Evolutionary conservation across 129 eudicot species (phyloP).

Genomic region (Tagetes erecta): DNA sequence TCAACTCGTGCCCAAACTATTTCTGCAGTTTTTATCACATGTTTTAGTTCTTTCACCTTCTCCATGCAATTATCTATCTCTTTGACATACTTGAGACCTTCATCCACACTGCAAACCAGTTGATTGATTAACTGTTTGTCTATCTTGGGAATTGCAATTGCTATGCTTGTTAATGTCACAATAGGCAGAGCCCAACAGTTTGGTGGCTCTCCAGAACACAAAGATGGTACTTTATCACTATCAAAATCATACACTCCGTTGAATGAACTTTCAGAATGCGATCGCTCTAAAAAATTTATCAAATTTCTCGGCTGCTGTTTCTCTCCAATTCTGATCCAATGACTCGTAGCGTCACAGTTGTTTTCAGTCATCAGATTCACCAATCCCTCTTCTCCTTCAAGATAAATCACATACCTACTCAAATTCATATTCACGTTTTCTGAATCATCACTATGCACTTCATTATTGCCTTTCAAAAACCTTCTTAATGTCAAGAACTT

Average conservation of each 20-base stretch:
- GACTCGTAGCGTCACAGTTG: constrained; percentile 46
- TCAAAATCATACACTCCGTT: constrained; percentile 52
- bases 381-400: constrained; percentile 73
- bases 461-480: constrained; percentile 18
- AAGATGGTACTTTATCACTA: constrained; percentile 44
- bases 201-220: constrained; percentile 50
- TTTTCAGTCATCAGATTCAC: constrained; percentile 51
- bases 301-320: constrained; percentile 57
- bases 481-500: constrained; percentile 24
- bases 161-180: constrained; percentile 69
- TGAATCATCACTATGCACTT: constrained; percentile 20
- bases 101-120: constrained; percentile 46
- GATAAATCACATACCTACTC: constrained; percentile 61
- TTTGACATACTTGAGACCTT: constrained; percentile 51
- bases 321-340: constrained; percentile 55
- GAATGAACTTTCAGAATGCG: constrained; percentile 27
- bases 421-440: constrained; percentile 26
- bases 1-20: constrained; percentile 72
- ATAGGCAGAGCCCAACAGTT: constrained; percentile 86
- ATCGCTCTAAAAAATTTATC: constrained; percentile 40
- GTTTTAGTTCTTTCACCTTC: constrained; percentile 32
- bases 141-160: constrained; percentile 47
- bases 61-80: constrained; percentile 47
- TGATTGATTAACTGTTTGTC: constrained; percentile 34
- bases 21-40: constrained; percentile 60